Conservation (phyloP, 1,284 basidiomycete genomes). For the Melampsora abietis-canadensis region DNA sequence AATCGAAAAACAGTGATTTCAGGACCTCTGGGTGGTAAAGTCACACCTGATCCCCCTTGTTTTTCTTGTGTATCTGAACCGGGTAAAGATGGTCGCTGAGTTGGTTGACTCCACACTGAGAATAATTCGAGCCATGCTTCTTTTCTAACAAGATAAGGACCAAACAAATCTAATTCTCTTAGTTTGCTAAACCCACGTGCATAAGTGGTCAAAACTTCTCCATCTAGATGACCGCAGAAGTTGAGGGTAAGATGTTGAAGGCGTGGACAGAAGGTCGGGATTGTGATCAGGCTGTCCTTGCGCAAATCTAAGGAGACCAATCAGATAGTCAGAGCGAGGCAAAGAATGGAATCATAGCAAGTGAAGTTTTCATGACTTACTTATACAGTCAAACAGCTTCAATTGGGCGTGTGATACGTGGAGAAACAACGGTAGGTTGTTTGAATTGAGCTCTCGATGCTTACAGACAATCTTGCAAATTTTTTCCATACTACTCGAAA, state of each 20-base stretch:
- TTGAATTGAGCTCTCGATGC: constrained; percentile 72
- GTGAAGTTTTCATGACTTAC: constrained; percentile 58
- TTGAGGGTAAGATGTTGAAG: constrained; percentile 73
- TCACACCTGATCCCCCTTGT: not conserved
- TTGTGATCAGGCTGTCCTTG: constrained; percentile 64
- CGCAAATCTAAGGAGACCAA: constrained; percentile 61
- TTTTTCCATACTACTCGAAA: constrained; percentile 20
- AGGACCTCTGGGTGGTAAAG: not conserved
- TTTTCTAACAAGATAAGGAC: constrained; percentile 71
- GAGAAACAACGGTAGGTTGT: constrained; percentile 81
- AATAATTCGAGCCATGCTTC: constrained; percentile 1
- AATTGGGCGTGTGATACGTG: constrained; percentile 67
- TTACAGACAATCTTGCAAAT: constrained; percentile 81
- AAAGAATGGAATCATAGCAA: not conserved
- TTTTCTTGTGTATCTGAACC: constrained; percentile 6
- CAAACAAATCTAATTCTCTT: constrained; percentile 72
- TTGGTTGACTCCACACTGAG: constrained; percentile 2
- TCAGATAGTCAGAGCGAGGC: constrained; percentile 15
- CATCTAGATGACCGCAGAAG: constrained; percentile 79
- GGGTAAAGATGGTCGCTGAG: constrained; percentile 17
- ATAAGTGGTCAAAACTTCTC: constrained; percentile 67
- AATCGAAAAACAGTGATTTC: constrained; percentile 44
- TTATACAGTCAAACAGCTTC: constrained; percentile 83
- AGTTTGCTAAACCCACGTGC: constrained; percentile 65
- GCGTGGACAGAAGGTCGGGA: constrained; percentile 75